Evolutionary conservation across 345 rosid species (phyloP).

Genomic region (Zanthoxylum bungeanum): DNA sequence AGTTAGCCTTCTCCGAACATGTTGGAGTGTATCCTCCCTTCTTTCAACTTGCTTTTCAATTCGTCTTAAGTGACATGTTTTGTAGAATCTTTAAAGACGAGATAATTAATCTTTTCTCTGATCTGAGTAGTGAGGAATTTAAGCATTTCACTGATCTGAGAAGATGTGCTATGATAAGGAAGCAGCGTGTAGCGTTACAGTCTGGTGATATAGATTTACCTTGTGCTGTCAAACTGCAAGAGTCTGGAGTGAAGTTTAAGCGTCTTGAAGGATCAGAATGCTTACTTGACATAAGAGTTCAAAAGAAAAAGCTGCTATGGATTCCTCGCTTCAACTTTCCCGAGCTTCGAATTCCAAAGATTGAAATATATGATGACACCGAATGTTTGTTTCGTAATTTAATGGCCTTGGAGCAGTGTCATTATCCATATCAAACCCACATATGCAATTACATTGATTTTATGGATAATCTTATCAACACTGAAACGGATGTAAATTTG

Average conservation of each 20-base stretch:
- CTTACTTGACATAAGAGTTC: background rate
- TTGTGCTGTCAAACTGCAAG: background rate
- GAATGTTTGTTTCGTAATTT: slow-evolving; percentile 15
- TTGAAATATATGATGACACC: background rate
- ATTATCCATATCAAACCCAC: background rate
- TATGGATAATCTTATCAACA: slow-evolving; percentile 1
- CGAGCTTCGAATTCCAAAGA: background rate
- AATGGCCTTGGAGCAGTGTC: slow-evolving; percentile 17
- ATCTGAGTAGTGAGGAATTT: too few species aligned
- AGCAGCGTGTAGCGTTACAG: too few species aligned
- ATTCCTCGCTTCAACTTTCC: too few species aligned
- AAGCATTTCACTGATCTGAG: slow-evolving; percentile 11
- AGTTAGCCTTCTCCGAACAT: background rate
- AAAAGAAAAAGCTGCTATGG: background rate
- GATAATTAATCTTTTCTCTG: too few species aligned
- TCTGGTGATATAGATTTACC: background rate
- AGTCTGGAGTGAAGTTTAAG: background rate
- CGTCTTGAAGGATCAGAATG: background rate
- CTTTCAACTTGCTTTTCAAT: background rate
- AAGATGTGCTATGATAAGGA: background rate
- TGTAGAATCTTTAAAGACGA: too few species aligned
- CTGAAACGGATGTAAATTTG: too few species aligned
- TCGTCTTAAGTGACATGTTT: background rate
- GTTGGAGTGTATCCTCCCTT: background rate
- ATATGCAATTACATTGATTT: background rate